phyloP scores from a whole-genome alignment of 495 filamentous ascomycete species.

The Penicillium paradoxum region DNA sequence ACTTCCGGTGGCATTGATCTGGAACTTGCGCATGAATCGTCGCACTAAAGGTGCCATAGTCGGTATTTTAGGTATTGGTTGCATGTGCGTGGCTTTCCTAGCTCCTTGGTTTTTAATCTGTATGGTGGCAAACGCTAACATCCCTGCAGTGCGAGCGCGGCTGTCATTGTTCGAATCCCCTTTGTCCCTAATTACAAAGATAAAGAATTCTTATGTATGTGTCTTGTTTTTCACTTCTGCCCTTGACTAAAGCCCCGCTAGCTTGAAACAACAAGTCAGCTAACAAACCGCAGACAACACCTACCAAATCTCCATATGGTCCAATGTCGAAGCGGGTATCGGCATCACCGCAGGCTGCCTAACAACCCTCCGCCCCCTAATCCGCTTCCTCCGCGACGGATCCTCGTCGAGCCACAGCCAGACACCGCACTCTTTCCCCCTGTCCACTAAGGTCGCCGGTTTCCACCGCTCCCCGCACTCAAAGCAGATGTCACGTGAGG shows the following conservation, averaged over 20 bases:
- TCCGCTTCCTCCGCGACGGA: constrained; percentile 29
- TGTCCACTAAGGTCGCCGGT: constrained; percentile 16
- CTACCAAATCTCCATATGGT: constrained; percentile 38
- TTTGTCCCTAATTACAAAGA: constrained; percentile 26
- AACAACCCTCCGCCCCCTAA: constrained; percentile 34
- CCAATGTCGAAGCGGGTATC: constrained; percentile 34
- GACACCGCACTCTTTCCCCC: constrained; percentile 16
- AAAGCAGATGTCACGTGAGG: constrained; percentile 9
- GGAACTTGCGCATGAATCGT: constrained; percentile 27
- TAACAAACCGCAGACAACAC: constrained; percentile 22
- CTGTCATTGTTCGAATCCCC: constrained; percentile 35
- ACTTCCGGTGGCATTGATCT: constrained; percentile 27
- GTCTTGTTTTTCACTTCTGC: background rate
- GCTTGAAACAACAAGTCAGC: too few species aligned
- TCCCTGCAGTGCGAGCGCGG: constrained; percentile 26
- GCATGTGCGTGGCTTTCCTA: constrained; percentile 23
- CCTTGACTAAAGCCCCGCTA: too few species aligned
- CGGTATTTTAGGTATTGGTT: constrained; percentile 30
- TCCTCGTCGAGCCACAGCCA: constrained; percentile 17
- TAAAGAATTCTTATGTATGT: constrained; percentile 28
- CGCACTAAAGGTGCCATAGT: constrained; percentile 26
- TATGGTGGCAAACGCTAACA: constrained; percentile 4
- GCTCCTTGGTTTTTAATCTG: background rate
- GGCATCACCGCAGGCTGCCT: constrained; percentile 40
- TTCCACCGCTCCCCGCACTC: constrained; percentile 9